These are phyloP conservation scores for Leucaena leucocephala DNA, from an alignment of 306 rosid genomes.

Conservation along the genomic window DNA sequence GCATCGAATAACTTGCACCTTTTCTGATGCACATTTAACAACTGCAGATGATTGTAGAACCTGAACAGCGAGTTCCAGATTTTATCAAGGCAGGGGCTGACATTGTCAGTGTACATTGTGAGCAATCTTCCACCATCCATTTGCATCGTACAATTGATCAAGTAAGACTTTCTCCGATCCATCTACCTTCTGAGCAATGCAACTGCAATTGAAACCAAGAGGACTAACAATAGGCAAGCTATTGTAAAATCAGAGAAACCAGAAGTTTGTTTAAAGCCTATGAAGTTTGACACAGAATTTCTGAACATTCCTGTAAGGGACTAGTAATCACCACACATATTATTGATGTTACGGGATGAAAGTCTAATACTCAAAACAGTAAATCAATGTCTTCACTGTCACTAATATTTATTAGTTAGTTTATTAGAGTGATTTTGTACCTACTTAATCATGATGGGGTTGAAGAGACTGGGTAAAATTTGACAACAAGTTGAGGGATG, in stretches of 20 bases:
- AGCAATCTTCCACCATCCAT: constrained; percentile 96
- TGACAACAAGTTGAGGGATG: not conserved
- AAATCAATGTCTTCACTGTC: not conserved
- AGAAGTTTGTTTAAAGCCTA: not conserved
- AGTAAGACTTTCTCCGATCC: constrained; percentile 51
- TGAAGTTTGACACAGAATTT: not conserved
- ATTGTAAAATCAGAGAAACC: not conserved
- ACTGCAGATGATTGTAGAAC: constrained; percentile 95
- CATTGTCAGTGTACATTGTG: constrained; percentile 93
- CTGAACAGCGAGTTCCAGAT: constrained; percentile 95
- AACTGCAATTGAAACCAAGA: constrained; percentile 30
- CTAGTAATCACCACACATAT: not conserved
- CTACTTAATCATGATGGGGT: not conserved
- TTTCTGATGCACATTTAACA: constrained; percentile 41
- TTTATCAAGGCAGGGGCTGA: constrained; percentile 99
- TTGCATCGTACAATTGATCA: constrained; percentile 87
- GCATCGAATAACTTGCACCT: constrained; percentile 11
- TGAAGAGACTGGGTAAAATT: not conserved
- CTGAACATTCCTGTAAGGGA: not conserved
- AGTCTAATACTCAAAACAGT: not conserved
- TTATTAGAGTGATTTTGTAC: not conserved
- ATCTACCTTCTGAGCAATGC: constrained; percentile 1
- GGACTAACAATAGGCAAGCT: not conserved
- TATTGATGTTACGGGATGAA: not conserved
- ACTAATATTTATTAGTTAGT: not conserved